Conservation (phyloP, 257 asterid species). For the Paulownia fortunei region DNA sequence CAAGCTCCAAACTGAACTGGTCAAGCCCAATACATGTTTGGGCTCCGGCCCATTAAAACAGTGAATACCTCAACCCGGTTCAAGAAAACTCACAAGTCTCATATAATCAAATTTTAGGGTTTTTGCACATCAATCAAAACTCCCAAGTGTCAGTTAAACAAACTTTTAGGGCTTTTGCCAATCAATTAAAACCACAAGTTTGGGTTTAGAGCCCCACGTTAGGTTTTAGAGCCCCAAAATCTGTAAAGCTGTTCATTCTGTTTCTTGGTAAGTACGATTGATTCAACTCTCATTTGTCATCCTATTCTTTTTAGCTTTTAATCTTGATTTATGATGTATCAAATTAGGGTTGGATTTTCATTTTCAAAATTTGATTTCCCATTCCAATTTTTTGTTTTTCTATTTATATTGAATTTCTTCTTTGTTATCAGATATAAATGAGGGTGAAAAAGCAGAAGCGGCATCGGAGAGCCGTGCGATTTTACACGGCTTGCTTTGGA, state of each 20-base stretch:
- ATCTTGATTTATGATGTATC: not conserved
- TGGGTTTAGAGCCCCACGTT: constrained; percentile 21
- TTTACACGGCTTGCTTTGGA: constrained; percentile 82
- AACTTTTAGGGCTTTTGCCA: constrained; percentile 22
- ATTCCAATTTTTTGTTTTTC: not conserved
- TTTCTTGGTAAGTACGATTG: not conserved
- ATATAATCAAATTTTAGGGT: constrained; percentile 19
- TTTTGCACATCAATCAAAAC: not conserved
- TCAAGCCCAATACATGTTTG: constrained; percentile 1
- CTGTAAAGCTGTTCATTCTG: not conserved
- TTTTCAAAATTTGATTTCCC: not conserved
- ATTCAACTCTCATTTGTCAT: not conserved
- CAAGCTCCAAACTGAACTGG: not conserved
- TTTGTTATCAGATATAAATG: constrained; percentile 43
- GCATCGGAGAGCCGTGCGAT: constrained; percentile 75
- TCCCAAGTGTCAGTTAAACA: too few species aligned
- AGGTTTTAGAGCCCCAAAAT: constrained; percentile 13
- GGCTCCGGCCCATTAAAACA: constrained; percentile 23
- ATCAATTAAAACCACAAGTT: not conserved
- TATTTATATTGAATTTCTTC: not conserved
- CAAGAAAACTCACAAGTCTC: constrained; percentile 3
- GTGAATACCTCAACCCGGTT: constrained; percentile 1
- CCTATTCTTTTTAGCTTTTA: not conserved
- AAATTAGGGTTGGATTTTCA: not conserved
- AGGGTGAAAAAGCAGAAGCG: constrained; percentile 82